These are phyloP conservation scores for Spathaspora boniae DNA, from an alignment of 805 yeast genomes.

Conservation along the genomic window DNA sequence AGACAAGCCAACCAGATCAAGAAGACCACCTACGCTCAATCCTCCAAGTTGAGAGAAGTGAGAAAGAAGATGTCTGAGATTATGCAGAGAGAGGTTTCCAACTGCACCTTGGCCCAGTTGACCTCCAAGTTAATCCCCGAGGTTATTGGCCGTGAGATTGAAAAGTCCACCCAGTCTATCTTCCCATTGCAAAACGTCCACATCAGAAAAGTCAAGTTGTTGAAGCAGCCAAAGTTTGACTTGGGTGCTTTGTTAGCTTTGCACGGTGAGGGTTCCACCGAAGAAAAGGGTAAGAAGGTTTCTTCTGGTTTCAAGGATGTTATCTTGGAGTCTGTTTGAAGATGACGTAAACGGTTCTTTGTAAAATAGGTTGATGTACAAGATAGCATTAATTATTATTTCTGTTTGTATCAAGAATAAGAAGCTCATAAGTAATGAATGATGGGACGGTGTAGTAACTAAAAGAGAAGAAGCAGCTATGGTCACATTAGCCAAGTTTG, in stretches of 20 bases:
- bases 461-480: too few species aligned
- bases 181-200: slow-evolving; percentile 98
- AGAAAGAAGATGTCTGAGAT: slow-evolving; percentile 96
- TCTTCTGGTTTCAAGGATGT: slow-evolving; percentile 98
- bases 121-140: slow-evolving; percentile 97
- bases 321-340: slow-evolving; percentile 92
- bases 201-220: slow-evolving; percentile 97
- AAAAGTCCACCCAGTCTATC: slow-evolving; percentile 91
- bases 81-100: slow-evolving; percentile 93
- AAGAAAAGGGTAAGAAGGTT: slow-evolving; percentile 97
- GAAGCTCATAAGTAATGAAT: too few species aligned
- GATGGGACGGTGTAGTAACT: too few species aligned
- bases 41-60: slow-evolving; percentile 94
- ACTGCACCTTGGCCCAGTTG: slow-evolving; percentile 93
- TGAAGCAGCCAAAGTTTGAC: slow-evolving; percentile 98
- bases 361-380: too few species aligned
- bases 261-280: slow-evolving; percentile 90
- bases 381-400: too few species aligned
- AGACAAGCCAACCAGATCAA: slow-evolving; percentile 95
- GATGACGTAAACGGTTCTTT: too few species aligned
- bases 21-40: slow-evolving; percentile 97
- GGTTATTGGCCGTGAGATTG: slow-evolving; percentile 98
- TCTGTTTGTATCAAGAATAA: too few species aligned
- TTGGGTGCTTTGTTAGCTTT: slow-evolving; percentile 93
- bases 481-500: too few species aligned